Evolutionary conservation across 164 flowering plant genomes (phyloP).

Genomic region (Nymphaea thermarum): DNA sequence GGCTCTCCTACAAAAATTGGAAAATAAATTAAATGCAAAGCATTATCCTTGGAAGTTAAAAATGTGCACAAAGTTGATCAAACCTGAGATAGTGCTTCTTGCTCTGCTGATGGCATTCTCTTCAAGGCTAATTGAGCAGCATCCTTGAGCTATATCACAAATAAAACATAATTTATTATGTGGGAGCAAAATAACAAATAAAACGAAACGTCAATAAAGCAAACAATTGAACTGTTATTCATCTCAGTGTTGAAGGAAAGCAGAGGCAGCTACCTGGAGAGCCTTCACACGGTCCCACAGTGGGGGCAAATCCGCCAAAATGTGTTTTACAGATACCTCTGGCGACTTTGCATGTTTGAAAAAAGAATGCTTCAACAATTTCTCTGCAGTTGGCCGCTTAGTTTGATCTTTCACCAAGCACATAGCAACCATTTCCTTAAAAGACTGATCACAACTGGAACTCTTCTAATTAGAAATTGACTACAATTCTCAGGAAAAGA

Average conservation of each 20-base stretch:
- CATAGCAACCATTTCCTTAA: conserved; percentile 99
- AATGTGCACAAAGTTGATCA: background rate
- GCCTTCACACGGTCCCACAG: conserved; percentile 95
- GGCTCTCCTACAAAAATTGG: too few relatives aligned
- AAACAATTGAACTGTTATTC: background rate
- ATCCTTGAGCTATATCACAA: conserved; percentile 68
- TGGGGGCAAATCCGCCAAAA: conserved; percentile 81
- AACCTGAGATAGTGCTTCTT: conserved; percentile 98
- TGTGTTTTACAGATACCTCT: conserved; percentile 62
- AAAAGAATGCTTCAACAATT: conserved; percentile 81
- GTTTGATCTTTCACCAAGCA: conserved; percentile 99
- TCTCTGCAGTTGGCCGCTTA: conserved; percentile 94
- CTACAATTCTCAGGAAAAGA: background rate
- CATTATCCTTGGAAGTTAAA: background rate
- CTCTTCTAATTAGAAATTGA: conserved; percentile 39
- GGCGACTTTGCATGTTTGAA: conserved; percentile 87
- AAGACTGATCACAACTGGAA: conserved; percentile 79
- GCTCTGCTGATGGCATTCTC: conserved; percentile 93
- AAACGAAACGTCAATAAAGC: too few relatives aligned
- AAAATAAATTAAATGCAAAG: too few relatives aligned
- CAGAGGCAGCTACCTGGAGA: conserved; percentile 51
- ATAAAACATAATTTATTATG: background rate
- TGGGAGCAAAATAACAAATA: too few relatives aligned
- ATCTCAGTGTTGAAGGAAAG: background rate
- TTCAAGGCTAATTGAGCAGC: conserved; percentile 91